These are phyloP conservation scores for Climacium dendroides DNA, from an alignment of 225 moss, liverwort and hornwort species.

Conservation along the genomic window DNA sequence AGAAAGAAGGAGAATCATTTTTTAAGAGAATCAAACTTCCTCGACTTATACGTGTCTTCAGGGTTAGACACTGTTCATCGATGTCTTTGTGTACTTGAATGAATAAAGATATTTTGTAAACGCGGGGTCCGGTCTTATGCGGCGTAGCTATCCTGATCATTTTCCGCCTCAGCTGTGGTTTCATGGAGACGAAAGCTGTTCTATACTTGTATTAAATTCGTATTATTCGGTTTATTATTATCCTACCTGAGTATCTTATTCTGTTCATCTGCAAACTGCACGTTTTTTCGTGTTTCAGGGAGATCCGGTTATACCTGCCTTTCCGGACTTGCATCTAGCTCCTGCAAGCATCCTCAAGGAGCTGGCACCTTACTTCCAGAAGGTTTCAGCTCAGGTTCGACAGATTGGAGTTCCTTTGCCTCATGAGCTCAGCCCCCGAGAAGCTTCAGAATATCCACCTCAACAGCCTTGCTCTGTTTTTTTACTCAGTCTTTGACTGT, in stretches of 20 bases:
- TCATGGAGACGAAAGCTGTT: neutral
- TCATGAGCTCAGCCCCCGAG: conserved; percentile 88
- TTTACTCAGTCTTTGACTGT: neutral
- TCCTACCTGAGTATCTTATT: neutral
- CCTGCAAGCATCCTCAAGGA: conserved; percentile 94
- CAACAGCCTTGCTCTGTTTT: neutral
- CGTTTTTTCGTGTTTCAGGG: conserved; percentile 28
- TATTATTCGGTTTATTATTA: neutral
- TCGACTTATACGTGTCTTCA: conserved; percentile 69
- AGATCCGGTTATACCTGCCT: conserved; percentile 94
- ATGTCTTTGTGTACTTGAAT: neutral
- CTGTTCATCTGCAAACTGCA: neutral
- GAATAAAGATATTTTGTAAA: neutral
- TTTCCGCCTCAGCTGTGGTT: neutral
- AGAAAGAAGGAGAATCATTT: conserved; percentile 81
- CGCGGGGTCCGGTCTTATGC: neutral
- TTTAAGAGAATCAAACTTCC: conserved; percentile 84
- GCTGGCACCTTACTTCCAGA: conserved; percentile 89
- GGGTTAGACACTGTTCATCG: conserved; percentile 15
- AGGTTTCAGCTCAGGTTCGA: conserved; percentile 79
- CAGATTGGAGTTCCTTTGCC: conserved; percentile 89
- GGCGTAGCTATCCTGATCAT: neutral
- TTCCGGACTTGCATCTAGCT: conserved; percentile 86
- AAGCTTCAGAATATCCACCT: conserved; percentile 93
- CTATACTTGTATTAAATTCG: neutral